phyloP scores from a whole-genome alignment of 2,329 filamentous ascomycete species.

The Lachnum nothofagi region DNA sequence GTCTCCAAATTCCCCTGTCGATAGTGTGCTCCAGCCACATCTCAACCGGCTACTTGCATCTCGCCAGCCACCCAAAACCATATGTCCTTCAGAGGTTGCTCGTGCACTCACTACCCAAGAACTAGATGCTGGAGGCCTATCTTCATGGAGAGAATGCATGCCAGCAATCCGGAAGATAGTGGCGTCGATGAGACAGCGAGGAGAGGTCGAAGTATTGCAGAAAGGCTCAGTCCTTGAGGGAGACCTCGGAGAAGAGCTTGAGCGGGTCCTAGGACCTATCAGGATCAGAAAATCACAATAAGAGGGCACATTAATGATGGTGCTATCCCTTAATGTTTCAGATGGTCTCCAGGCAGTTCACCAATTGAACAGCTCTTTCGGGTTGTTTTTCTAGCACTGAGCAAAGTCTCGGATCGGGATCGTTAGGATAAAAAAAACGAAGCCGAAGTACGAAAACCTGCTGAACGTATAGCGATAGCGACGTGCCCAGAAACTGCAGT shows the following conservation, averaged over 20 bases:
- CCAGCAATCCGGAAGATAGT: slow-evolving; percentile 4
- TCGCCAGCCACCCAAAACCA: slow-evolving; percentile 5
- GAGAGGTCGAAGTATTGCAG: slow-evolving; percentile 12
- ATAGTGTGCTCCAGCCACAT: neutral
- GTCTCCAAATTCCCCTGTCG: neutral
- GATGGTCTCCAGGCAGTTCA: no score
- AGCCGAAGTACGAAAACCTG: no score
- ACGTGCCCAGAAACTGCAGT: no score
- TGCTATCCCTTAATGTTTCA: no score
- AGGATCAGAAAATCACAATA: slow-evolving; percentile 2
- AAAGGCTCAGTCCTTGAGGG: slow-evolving; percentile 10
- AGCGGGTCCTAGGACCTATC: slow-evolving; percentile 7
- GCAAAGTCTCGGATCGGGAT: no score
- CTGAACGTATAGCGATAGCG: no score
- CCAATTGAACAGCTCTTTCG: no score
- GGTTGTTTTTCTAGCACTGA: no score
- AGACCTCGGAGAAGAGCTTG: slow-evolving; percentile 8
- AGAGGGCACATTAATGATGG: neutral
- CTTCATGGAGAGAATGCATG: slow-evolving; percentile 11
- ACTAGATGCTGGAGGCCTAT: neutral
- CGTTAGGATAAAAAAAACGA: no score
- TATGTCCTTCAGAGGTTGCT: slow-evolving; percentile 18
- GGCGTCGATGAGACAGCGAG: slow-evolving; percentile 8
- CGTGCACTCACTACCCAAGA: slow-evolving; percentile 5
- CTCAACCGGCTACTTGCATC: neutral